Evolutionary conservation across 129 eudicot genomes (phyloP), one percentile per base, ranked within the genome.

Genomic region (Heracleum sosnowskyi): DNA sequence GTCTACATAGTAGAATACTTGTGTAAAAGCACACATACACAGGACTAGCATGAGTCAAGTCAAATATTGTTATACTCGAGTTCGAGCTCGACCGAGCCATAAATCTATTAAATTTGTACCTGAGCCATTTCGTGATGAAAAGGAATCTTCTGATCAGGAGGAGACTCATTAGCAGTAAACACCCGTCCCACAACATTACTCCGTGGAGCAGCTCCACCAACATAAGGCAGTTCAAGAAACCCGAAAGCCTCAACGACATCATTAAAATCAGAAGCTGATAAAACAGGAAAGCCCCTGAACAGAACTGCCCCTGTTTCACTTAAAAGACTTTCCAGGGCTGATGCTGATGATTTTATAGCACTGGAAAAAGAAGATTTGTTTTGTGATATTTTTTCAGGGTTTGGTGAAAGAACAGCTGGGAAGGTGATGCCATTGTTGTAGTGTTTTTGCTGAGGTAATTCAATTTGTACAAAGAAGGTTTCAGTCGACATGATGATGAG

Each of bases 101-200:
- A 37, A 37, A 37, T 37, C 40, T 37, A 37, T 3, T 37, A 37
- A 37, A 37, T 3, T 37, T 37, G 53, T 53, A 93, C 98, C 92
- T 95, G 96, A 83, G 98, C 97, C 98, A 95, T 88, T 74, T 95
- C 98, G 69, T 95, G 98, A 81, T 95, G 98, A 60, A 95, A 95
- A 11, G 93, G 98, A 47, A 94, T 94, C 73, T 91, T 89, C 84
- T 91, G 98, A 86, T 94, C 96, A 63, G 98, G 98, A 1, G 98
- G 98, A 36, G 98, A 88, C 66, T 94, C 98, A 63, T 94, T 94
- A 11, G 98, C 93, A 17, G 98, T 94, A 64, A 91, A 94, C 37
- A 94, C 98, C 80, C 98, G 90, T 33, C 97, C 98, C 24, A 91
- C 92, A 41, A 94, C 92, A 71, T 87, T 91, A 42, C 85, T 91